Evolutionary conservation across 1,139 yeast species (phyloP), one percentile per base, ranked within the genome.

Genomic region (Pichia sp.): DNA sequence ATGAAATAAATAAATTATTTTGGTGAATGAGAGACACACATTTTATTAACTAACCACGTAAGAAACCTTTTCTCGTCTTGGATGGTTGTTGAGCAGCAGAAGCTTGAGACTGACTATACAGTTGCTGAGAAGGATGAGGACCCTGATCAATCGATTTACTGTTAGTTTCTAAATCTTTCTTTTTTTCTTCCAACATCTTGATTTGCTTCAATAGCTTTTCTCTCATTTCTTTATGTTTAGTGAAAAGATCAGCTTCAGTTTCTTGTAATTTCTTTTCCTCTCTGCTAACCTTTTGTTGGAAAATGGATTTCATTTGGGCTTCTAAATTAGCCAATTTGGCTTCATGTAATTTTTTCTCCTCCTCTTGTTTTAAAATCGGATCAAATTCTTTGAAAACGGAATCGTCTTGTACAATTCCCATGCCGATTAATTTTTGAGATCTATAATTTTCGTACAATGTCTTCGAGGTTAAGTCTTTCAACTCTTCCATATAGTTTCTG

Each of bases 211-310:
- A 75, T 62, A 92, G 75, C 66, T 86, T 87, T 61, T 90, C 97
- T 71, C 92, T 90, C 94, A 92, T 88, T 65, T 92, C 97, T 66
- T 87, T 86, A 68, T 94, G 98, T 65, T 95, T 81, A 37, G 95
- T 79, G 65, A 92, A 92, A 61, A 94, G 77, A 67, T 94, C 98
- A 47, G 95, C 95, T 69, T 94, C 98, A 42, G 97, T 87, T 69
- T 90, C 86, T 71, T 90, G 95, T 64, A 94, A 78, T 71, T 90
- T 90, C 75, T 88, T 86, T 67, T 94, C 99, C 80, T 94, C 94
- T 68, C 90, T 97, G 49, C 85, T 73, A 36, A 94, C 98, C 71
- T 92, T 94, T 63, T 86, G 95, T 68, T 90, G 96, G 79, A 94
- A 94, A 47, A 94, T 96, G 29, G 82, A 76, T 71, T 92, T 90